These are phyloP conservation scores for Ophiostoma australiae DNA, from an alignment of 2,329 filamentous ascomycete genomes.

Conservation along the genomic window DNA sequence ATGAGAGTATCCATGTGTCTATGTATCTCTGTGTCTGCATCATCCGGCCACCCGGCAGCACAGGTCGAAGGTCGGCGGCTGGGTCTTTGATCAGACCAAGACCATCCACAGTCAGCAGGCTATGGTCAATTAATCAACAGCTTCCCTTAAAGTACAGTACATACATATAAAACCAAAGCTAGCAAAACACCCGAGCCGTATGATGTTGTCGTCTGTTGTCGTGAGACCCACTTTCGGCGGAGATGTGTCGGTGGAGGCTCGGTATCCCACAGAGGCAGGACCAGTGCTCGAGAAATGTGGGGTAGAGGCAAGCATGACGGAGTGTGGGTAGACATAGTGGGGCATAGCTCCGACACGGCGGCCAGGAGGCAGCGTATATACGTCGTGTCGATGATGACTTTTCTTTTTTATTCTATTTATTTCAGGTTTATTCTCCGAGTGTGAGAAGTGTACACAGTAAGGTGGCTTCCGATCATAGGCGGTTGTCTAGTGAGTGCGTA, in stretches of 20 bases:
- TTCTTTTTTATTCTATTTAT: neutral
- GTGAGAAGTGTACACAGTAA: too few relatives aligned
- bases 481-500: neutral
- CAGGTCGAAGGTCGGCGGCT: neutral
- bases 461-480: too few relatives aligned
- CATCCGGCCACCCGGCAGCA: conserved; percentile 18
- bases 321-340: neutral
- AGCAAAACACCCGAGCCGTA: neutral
- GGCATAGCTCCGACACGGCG: neutral
- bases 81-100: neutral
- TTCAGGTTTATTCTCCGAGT: neutral
- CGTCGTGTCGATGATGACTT: neutral
- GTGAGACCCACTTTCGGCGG: conserved; percentile 17
- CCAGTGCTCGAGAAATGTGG: conserved; percentile 21
- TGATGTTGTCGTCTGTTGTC: conserved; percentile 3
- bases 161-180: neutral
- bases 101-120: neutral
- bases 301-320: conserved; percentile 16
- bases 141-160: neutral
- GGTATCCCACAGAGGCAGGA: conserved; percentile 17
- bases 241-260: conserved; percentile 28
- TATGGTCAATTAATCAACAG: neutral
- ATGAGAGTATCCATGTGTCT: neutral
- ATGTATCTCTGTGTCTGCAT: neutral
- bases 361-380: neutral